Evolutionary conservation across 345 rosid genomes (phyloP).

Genomic region (Arabidopsis arenosa): DNA sequence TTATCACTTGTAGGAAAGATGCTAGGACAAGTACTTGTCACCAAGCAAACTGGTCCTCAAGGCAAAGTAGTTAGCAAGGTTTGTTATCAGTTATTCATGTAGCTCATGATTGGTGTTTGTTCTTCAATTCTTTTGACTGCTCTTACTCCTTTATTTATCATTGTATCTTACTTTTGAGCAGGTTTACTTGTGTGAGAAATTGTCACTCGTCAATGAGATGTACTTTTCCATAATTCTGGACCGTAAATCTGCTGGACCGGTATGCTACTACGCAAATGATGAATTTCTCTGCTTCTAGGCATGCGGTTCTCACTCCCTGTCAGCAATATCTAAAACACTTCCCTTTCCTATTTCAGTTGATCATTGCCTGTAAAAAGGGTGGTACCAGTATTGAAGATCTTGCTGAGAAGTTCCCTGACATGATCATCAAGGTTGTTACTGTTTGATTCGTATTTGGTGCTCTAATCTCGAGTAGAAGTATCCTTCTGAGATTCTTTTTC

Average conservation of each 20-base stretch:
- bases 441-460: slow-evolving; percentile 1
- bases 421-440: slow-evolving; percentile 82
- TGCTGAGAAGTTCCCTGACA: slow-evolving; percentile 95
- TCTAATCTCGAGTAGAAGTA: background rate
- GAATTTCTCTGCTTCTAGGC: background rate
- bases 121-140: background rate
- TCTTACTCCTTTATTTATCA: background rate
- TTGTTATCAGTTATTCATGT: slow-evolving; percentile 23
- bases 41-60: slow-evolving; percentile 96
- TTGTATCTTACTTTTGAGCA: slow-evolving; percentile 42
- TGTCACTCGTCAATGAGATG: slow-evolving; percentile 97
- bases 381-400: slow-evolving; percentile 99
- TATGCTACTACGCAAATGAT: slow-evolving; percentile 51
- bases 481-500: slow-evolving; percentile 18
- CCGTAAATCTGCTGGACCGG: slow-evolving; percentile 96
- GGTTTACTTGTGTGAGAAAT: slow-evolving; percentile 94
- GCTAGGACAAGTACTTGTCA: slow-evolving; percentile 97
- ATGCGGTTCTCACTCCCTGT: slow-evolving; percentile 2
- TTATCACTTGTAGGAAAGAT: slow-evolving; percentile 70
- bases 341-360: slow-evolving; percentile 60
- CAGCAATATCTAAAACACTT: background rate
- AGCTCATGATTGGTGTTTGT: background rate
- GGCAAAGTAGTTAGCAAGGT: slow-evolving; percentile 99
- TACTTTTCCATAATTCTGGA: slow-evolving; percentile 97
- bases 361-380: slow-evolving; percentile 93